Evolutionary conservation across 148 eudicot species (phyloP).

Genomic region (Rhododendron henanense): DNA sequence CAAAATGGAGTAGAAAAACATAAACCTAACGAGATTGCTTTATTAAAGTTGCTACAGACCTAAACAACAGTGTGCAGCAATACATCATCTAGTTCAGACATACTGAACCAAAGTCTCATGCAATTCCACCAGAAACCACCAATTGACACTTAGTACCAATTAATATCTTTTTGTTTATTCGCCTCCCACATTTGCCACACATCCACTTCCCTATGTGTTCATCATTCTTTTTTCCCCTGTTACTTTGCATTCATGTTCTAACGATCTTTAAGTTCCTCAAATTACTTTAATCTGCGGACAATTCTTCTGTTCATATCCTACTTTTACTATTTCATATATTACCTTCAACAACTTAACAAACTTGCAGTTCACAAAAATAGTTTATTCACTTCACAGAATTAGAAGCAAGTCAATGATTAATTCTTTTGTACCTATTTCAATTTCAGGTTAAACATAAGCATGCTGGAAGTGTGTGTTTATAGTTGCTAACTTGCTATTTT

Average conservation of each 20-base stretch:
- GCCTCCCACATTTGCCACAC: not conserved
- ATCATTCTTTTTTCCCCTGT: not conserved
- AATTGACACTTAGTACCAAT: not conserved
- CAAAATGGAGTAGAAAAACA: not conserved
- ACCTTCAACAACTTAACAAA: not conserved
- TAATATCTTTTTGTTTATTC: not conserved
- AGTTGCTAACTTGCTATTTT: not conserved
- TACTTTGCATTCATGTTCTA: not conserved
- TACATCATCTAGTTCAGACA: not conserved
- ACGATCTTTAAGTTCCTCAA: not conserved
- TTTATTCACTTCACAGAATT: not conserved
- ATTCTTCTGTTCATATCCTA: not conserved
- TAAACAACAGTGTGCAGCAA: not conserved
- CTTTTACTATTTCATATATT: not conserved
- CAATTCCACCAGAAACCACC: not conserved
- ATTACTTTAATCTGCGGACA: not conserved
- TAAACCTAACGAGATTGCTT: not conserved
- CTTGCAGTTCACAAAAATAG: not conserved
- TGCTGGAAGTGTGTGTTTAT: not conserved
- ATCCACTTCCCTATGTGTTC: not conserved
- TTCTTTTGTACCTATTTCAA: not conserved
- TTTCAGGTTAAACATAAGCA: not conserved
- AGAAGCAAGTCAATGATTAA: not conserved
- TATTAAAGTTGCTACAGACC: not conserved
- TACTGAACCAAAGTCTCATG: not conserved